phyloP scores from a whole-genome alignment of 2,329 filamentous ascomycete genomes.

The Fusarium equiseti region DNA sequence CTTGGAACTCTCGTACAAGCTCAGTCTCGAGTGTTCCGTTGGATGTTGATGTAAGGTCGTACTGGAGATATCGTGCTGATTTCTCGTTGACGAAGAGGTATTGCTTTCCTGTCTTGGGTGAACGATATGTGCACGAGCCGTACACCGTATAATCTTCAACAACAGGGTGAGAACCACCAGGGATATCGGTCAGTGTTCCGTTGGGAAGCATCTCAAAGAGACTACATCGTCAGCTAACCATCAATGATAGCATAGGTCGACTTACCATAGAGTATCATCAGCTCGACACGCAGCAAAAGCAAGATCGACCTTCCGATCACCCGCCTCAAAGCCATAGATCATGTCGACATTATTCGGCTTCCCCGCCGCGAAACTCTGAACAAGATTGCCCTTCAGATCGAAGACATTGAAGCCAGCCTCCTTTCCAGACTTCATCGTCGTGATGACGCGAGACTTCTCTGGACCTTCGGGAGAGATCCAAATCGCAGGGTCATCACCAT shows the following conservation, averaged over 20 bases:
- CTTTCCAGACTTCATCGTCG: conserved; percentile 63
- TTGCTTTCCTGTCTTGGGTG: conserved; percentile 59
- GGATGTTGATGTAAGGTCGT: conserved; percentile 58
- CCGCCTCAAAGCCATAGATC: conserved; percentile 62
- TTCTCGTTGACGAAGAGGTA: conserved; percentile 69
- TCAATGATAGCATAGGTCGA: rapidly evolving
- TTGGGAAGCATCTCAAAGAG: conserved; percentile 63
- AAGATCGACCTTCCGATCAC: conserved; percentile 59
- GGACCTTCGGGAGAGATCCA: conserved; percentile 59
- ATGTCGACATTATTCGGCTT: conserved; percentile 68
- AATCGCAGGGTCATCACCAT: conserved; percentile 62
- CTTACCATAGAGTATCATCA: conserved; percentile 66
- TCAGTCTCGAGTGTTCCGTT: conserved; percentile 58
- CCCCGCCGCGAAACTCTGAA: conserved; percentile 59
- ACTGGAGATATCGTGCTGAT: conserved; percentile 65
- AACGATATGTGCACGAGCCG: conserved; percentile 65
- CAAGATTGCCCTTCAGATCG: conserved; percentile 60
- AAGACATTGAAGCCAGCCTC: conserved; percentile 64
- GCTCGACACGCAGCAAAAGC: conserved; percentile 63
- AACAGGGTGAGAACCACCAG: conserved; percentile 61
- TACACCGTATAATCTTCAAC: conserved; percentile 62
- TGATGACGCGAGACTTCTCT: conserved; percentile 62
- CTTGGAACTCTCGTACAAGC: conserved; percentile 64
- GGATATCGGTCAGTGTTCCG: conserved; percentile 57
- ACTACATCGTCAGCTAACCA: conserved; percentile 48